Percentiles rank a stretch among this genome's conserved stretches.
Conservation (phyloP, 225 moss, liverwort and hornwort genomes). For the Straminergon stramineum region DNA sequence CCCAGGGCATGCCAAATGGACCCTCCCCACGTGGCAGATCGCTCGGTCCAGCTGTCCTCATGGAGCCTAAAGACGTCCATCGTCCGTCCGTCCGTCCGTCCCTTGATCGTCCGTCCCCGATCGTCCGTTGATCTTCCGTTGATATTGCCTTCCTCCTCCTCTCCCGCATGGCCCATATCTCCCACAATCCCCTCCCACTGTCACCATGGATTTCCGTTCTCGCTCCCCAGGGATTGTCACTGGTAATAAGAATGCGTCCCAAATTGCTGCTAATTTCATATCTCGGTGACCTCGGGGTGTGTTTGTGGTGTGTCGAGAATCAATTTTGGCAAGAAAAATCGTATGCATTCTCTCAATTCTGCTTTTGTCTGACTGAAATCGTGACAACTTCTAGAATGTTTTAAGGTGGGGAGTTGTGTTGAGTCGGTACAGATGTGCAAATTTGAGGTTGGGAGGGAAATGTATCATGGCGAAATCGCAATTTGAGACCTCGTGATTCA, state of each 20-base stretch:
- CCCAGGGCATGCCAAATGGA: background rate
- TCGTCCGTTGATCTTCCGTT: background rate
- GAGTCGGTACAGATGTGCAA: background rate
- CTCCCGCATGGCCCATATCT: background rate
- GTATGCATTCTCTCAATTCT: background rate
- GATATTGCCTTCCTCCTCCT: background rate
- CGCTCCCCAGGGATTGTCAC: background rate
- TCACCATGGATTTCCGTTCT: background rate
- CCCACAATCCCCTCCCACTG: background rate
- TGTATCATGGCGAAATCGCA: background rate
- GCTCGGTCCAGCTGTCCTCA: background rate
- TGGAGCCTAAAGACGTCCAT: background rate
- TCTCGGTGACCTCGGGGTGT: background rate
- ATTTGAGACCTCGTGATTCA: background rate
- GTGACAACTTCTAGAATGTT: background rate
- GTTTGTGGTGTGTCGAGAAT: background rate
- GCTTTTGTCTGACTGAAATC: background rate
- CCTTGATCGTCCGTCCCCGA: background rate
- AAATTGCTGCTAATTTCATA: background rate
- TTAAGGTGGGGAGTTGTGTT: background rate
- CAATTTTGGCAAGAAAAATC: background rate
- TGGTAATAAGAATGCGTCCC: background rate
- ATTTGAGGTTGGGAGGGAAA: background rate
- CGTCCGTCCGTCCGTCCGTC: background rate
- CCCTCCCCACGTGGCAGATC: background rate